phyloP scores from a whole-genome alignment of 108 stramenopile species.

The Discostella stelligeroides region DNA sequence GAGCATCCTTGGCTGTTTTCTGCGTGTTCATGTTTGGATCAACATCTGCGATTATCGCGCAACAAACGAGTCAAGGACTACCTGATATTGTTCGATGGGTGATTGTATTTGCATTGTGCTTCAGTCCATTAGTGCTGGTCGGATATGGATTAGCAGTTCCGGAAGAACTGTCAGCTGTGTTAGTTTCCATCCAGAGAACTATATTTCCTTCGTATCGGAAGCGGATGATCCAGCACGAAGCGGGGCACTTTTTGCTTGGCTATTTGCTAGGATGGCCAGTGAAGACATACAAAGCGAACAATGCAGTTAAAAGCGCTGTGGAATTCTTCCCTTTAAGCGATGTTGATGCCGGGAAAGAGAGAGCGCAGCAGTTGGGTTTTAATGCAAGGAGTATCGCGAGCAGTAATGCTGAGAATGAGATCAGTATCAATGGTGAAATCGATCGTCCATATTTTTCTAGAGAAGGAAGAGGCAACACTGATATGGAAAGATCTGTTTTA shows the following conservation, averaged over 20 bases:
- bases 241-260: constrained; percentile 83
- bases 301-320: constrained; percentile 89
- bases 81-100: constrained; percentile 83
- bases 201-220: constrained; percentile 80
- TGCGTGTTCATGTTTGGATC: constrained; percentile 61
- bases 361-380: constrained; percentile 72
- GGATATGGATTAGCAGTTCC: constrained; percentile 84
- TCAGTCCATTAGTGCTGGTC: constrained; percentile 75
- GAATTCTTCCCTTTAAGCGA: constrained; percentile 85
- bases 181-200: constrained; percentile 70
- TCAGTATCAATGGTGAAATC: background rate
- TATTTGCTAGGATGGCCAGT: constrained; percentile 81
- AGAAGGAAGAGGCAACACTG: constrained; percentile 60
- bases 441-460: constrained; percentile 71
- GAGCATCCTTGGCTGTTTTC: constrained; percentile 69
- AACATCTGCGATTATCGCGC: constrained; percentile 61
- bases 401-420: constrained; percentile 2
- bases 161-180: constrained; percentile 58
- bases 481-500: constrained; percentile 69
- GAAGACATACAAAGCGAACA: constrained; percentile 56
- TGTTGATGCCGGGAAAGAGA: constrained; percentile 53
- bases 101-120: constrained; percentile 75
- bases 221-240: constrained; percentile 87
- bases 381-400: constrained; percentile 38
- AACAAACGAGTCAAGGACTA: constrained; percentile 52